Base-by-base conservation (phyloP, 495 filamentous ascomycete genomes). In the Sabuloglossum arenarium region DNA sequence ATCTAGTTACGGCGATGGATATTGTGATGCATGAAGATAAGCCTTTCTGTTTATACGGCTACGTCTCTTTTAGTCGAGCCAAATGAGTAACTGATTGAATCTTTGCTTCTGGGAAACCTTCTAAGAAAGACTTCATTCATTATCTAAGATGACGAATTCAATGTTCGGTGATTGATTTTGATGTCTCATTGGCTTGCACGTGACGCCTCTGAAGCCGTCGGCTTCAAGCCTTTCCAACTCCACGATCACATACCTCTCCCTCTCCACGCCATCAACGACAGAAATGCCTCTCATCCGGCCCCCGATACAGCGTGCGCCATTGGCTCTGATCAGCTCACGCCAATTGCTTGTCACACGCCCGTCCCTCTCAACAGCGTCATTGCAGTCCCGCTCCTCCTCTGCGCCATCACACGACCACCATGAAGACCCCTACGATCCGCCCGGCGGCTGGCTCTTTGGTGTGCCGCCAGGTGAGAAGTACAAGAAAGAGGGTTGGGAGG, bases 401-500 rank as follows among this genome's bases (percentile, higher is more conserved):
- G 29, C 53, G 28, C 46, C 56, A 43, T 54, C 56, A 25, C 65
- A 66, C 45, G 71, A 72, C 31, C 71, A 71, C 55, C 84, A 90
- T 69, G 86, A 80, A 58, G 70, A 77, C 54, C 82, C 86, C 66
- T 98, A 88, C 71, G 93, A 98, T 61, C 85, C 88, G 19, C 91
- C 91, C 8, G 79, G 74, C 57, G 91, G 91, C 60, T 95, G 84
- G 81, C 79, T 98, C 54, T 94, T 83, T 64, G 88, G 87, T 60
- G 73, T 96, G 61, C 84, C 82, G 69, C 93, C 91, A 24, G 88
- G 89, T 53, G 83, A 94, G 80, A 93, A 95, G 69, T 84, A 86
- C 68, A 76, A 86, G 76, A 88, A 86, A 69, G 91, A 98, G 69
- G 90, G 88, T 50, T 98, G 91, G 91, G 91, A 98, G 79, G 75